Conservation (phyloP, 2,329 filamentous ascomycete genomes). For the Daldinia eschscholtzii region DNA sequence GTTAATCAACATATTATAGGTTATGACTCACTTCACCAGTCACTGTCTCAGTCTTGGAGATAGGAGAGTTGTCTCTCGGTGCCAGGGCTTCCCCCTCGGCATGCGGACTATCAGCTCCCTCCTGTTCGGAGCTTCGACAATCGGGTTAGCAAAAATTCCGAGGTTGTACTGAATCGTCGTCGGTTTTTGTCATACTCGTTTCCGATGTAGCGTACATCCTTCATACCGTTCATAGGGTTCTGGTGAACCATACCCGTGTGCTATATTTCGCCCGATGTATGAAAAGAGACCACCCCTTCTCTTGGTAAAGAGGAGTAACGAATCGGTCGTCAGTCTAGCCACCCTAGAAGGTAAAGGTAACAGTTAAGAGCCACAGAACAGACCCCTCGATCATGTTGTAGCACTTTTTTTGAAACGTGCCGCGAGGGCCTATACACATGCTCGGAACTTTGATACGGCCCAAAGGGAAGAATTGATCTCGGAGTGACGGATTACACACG, state of each 20-base stretch:
- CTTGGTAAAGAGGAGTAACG: not conserved
- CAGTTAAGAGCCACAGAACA: not conserved
- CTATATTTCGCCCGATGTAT: constrained; percentile 16
- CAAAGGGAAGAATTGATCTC: not conserved
- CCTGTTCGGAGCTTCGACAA: constrained; percentile 27
- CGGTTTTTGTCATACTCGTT: constrained; percentile 15
- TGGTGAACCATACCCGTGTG: not conserved
- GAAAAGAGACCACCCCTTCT: constrained; percentile 6
- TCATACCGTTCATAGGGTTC: constrained; percentile 1
- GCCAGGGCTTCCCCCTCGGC: constrained; percentile 11
- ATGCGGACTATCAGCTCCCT: constrained; percentile 27
- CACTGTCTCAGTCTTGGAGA: constrained; percentile 12
- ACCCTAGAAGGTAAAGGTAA: not conserved
- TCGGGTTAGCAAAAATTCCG: constrained; percentile 27
- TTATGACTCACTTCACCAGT: constrained; percentile 26
- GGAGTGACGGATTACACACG: constrained; percentile 16
- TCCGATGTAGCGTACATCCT: constrained; percentile 9
- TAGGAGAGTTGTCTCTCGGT: constrained; percentile 9
- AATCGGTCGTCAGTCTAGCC: not conserved
- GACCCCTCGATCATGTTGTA: not conserved
- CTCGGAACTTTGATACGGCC: not conserved
- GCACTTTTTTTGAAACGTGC: not conserved
- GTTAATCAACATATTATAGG: constrained; percentile 22
- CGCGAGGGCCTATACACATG: not conserved
- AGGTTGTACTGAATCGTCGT: constrained; percentile 17